A percentile compares a stretch with the other conserved stretches of the same genome.
Conservation (phyloP, 2,329 filamentous ascomycete genomes). For the Thermoascus crustaceus region DNA sequence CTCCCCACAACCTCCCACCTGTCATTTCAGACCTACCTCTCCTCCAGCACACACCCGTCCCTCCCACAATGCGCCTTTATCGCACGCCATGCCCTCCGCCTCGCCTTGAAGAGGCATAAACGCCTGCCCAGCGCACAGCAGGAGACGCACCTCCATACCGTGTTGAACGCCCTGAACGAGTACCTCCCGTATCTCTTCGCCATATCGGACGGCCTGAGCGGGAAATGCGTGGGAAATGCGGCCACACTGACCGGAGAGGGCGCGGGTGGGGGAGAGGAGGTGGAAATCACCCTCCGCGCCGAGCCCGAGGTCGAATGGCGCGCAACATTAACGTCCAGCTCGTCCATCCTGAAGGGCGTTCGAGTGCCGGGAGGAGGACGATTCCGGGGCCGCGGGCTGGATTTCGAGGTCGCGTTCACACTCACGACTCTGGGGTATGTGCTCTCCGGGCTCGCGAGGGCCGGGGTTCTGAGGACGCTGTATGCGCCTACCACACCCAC, state of each 20-base stretch:
- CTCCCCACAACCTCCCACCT: slow-evolving; percentile 86
- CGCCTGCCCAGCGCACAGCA: slow-evolving; percentile 66
- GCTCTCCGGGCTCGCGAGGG: slow-evolving; percentile 63
- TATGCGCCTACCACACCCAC: slow-evolving; percentile 59
- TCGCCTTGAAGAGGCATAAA: slow-evolving; percentile 82
- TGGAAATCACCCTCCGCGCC: slow-evolving; percentile 60
- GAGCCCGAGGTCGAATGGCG: slow-evolving; percentile 72
- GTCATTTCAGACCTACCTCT: slow-evolving; percentile 69
- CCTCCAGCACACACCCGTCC: slow-evolving; percentile 77
- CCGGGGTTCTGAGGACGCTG: slow-evolving; percentile 59
- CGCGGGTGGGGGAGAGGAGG: slow-evolving; percentile 45
- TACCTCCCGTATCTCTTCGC: slow-evolving; percentile 82
- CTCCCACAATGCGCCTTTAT: slow-evolving; percentile 75
- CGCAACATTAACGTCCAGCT: slow-evolving; percentile 60
- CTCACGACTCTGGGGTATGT: slow-evolving; percentile 69
- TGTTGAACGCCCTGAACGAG: slow-evolving; percentile 61
- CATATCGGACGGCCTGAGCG: slow-evolving; percentile 63
- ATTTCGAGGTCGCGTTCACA: slow-evolving; percentile 75
- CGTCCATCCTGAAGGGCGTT: slow-evolving; percentile 15
- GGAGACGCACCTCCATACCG: slow-evolving; percentile 58
- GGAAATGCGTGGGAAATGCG: slow-evolving; percentile 35
- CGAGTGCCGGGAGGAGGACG: slow-evolving; percentile 54
- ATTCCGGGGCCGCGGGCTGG: slow-evolving; percentile 63
- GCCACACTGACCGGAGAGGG: slow-evolving; percentile 6
- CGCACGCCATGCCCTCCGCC: slow-evolving; percentile 71